Evolutionary conservation across 2,329 filamentous ascomycete species (phyloP).

Genomic region (Zelopaecilomyces penicillatus): DNA sequence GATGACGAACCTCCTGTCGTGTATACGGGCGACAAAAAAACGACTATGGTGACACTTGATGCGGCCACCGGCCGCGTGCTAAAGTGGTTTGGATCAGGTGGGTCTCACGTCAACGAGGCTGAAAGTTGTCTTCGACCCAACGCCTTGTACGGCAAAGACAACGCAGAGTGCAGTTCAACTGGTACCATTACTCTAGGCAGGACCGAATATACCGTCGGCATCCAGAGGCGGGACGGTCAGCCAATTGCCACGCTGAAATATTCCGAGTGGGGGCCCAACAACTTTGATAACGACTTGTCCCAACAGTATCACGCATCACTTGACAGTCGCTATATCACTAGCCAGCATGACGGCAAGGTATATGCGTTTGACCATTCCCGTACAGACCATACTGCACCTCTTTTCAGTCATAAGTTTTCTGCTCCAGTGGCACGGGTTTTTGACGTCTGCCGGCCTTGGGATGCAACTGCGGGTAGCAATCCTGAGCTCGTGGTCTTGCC

Average conservation of each 20-base stretch:
- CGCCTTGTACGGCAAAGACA: slow-evolving; percentile 55
- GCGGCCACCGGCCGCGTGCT: slow-evolving; percentile 74
- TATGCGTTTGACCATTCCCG: slow-evolving; percentile 67
- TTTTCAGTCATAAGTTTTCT: slow-evolving; percentile 61
- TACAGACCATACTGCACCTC: slow-evolving; percentile 39
- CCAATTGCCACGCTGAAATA: slow-evolving; percentile 85
- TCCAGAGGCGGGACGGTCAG: slow-evolving; percentile 66
- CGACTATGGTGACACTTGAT: slow-evolving; percentile 80
- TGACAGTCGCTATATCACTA: slow-evolving; percentile 84
- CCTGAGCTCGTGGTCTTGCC: slow-evolving; percentile 76
- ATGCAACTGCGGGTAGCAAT: slow-evolving; percentile 53
- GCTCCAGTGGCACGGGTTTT: slow-evolving; percentile 82
- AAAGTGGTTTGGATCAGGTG: slow-evolving; percentile 73
- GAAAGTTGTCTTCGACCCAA: slow-evolving; percentile 68
- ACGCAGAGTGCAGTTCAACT: slow-evolving; percentile 68
- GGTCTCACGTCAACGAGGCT: slow-evolving; percentile 57
- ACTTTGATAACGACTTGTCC: slow-evolving; percentile 77
- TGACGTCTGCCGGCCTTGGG: slow-evolving; percentile 70
- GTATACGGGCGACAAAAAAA: slow-evolving; percentile 88
- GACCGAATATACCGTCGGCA: slow-evolving; percentile 82
- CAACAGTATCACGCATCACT: slow-evolving; percentile 72
- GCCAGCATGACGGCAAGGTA: slow-evolving; percentile 74
- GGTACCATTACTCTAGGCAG: slow-evolving; percentile 77
- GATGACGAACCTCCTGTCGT: slow-evolving; percentile 69
- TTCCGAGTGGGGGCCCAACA: slow-evolving; percentile 92